These are phyloP conservation scores for Penicillium sp. DNA, from an alignment of 2,329 filamentous ascomycete genomes.

Conservation along the genomic window DNA sequence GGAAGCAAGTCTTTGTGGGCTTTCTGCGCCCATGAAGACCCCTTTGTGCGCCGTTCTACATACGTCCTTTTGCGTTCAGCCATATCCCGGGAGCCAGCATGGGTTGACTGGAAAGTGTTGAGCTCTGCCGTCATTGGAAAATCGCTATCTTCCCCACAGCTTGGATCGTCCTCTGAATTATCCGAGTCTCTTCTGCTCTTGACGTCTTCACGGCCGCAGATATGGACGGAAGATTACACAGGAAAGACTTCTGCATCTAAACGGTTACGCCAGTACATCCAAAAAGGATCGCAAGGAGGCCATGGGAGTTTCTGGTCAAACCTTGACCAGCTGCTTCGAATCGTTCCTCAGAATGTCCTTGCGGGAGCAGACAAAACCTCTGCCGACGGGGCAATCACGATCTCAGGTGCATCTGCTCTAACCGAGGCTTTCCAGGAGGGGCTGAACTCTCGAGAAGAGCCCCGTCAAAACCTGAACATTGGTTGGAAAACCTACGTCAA, in stretches of 20 bases:
- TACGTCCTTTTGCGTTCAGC: constrained; percentile 58
- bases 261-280: constrained; percentile 71
- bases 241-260: constrained; percentile 59
- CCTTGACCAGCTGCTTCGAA: constrained; percentile 62
- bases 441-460: constrained; percentile 73
- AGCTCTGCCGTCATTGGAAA: constrained; percentile 73
- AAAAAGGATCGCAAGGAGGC: constrained; percentile 82
- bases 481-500: constrained; percentile 78
- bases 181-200: constrained; percentile 67
- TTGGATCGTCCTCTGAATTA: constrained; percentile 72
- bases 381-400: constrained; percentile 27
- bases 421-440: constrained; percentile 70
- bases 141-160: constrained; percentile 71
- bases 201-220: constrained; percentile 64
- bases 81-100: constrained; percentile 50
- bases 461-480: constrained; percentile 64
- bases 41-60: constrained; percentile 59
- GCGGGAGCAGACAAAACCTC: constrained; percentile 29
- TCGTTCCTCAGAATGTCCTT: constrained; percentile 56
- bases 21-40: constrained; percentile 58
- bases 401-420: constrained; percentile 61
- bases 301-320: constrained; percentile 71
- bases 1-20: constrained; percentile 63
- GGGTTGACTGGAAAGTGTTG: constrained; percentile 64
- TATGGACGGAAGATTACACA: constrained; percentile 71